phyloP scores from a whole-genome alignment of 2,329 filamentous ascomycete genomes.

The Alternaria sp. region DNA sequence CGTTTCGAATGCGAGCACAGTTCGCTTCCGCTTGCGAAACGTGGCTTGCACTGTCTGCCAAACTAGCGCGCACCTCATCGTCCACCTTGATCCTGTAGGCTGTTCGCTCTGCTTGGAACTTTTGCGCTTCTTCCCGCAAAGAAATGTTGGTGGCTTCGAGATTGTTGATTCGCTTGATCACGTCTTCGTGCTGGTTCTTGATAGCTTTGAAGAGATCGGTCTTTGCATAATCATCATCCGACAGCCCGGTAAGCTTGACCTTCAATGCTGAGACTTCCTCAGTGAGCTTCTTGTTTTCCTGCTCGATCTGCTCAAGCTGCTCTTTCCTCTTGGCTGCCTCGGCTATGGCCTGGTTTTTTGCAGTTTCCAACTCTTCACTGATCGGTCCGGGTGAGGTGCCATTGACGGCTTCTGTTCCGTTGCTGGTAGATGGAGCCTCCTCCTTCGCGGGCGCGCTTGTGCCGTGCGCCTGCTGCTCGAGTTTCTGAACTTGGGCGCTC shows the following conservation, averaged over 20 bases:
- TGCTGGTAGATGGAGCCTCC: constrained; percentile 54
- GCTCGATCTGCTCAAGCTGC: constrained; percentile 79
- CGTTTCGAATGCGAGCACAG: constrained; percentile 81
- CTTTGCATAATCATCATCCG: constrained; percentile 91
- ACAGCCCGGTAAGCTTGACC: constrained; percentile 70
- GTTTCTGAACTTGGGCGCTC: constrained; percentile 86
- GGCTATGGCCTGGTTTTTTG: constrained; percentile 78
- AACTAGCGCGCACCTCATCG: constrained; percentile 74
- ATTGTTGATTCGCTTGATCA: constrained; percentile 90
- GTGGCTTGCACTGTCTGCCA: constrained; percentile 81
- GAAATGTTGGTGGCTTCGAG: constrained; percentile 87
- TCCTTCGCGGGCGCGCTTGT: constrained; percentile 35
- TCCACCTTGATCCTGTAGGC: constrained; percentile 82
- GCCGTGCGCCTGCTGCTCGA: constrained; percentile 78
- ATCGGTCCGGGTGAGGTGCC: constrained; percentile 64
- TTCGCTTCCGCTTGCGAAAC: constrained; percentile 82
- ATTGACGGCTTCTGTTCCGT: constrained; percentile 61
- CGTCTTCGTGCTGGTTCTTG: constrained; percentile 87
- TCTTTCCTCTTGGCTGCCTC: constrained; percentile 83
- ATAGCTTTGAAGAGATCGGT: constrained; percentile 94
- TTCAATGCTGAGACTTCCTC: constrained; percentile 81
- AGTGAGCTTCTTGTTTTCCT: constrained; percentile 75
- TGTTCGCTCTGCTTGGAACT: constrained; percentile 82
- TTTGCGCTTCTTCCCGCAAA: constrained; percentile 83
- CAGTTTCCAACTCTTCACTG: constrained; percentile 72